phyloP scores from a whole-genome alignment of 1,284 basidiomycete species.

The Microbotryum silenes-acaulis region DNA sequence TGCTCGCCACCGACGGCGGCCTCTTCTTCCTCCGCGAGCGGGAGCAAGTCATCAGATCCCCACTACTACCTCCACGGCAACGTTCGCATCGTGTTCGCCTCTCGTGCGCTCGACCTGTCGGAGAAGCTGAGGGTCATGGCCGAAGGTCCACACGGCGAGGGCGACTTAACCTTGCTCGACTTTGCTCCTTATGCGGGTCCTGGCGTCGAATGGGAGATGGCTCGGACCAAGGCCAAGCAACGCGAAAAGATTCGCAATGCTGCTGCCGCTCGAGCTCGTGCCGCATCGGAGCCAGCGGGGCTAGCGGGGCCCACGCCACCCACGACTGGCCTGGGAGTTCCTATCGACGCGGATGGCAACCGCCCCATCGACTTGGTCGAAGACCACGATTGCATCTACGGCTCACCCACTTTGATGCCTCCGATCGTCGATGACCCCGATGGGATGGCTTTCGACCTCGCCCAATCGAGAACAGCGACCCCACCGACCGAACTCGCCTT shows the following conservation, averaged over 20 bases:
- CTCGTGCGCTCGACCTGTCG: constrained; percentile 28
- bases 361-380: no score
- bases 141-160: constrained; percentile 22
- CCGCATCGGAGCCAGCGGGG: no score
- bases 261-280: no score
- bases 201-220: constrained; percentile 33
- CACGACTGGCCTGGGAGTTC: no score
- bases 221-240: constrained; percentile 34
- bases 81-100: constrained; percentile 33
- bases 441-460: no score
- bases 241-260: constrained; percentile 28
- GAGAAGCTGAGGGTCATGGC: constrained; percentile 30
- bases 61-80: constrained; percentile 30
- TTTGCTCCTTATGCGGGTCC: constrained; percentile 30
- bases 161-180: background rate
- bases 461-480: no score
- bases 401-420: no score
- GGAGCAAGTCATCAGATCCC: constrained; percentile 7
- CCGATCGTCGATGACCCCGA: no score
- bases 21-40: constrained; percentile 28
- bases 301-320: no score
- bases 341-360: no score
- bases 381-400: no score
- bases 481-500: no score
- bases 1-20: constrained; percentile 32